phyloP scores from a whole-genome alignment of 345 rosid genomes.

The Sonneratia caseolaris region DNA sequence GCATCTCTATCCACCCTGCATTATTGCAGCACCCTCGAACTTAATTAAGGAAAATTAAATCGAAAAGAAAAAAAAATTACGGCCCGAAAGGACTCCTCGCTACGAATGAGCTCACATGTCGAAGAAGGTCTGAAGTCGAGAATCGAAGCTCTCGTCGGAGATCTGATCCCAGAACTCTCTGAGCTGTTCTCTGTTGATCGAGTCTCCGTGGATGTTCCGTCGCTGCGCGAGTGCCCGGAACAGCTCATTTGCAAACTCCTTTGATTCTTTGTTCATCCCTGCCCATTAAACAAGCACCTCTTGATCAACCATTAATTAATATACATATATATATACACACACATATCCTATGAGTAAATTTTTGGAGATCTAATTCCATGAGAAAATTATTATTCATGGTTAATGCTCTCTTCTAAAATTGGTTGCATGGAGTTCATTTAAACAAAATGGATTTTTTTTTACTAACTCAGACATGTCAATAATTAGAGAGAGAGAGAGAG shows the following conservation, averaged over 20 bases:
- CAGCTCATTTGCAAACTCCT: slow-evolving; percentile 74
- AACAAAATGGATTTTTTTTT: not conserved
- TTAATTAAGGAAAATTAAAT: not conserved
- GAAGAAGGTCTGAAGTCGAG: slow-evolving; percentile 79
- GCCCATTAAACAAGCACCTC: not conserved
- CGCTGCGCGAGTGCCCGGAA: slow-evolving; percentile 66
- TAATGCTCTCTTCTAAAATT: not conserved
- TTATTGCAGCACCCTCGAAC: not conserved
- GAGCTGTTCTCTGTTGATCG: slow-evolving; percentile 57
- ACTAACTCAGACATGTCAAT: not conserved
- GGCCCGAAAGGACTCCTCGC: not conserved
- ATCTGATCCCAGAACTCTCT: slow-evolving; percentile 69
- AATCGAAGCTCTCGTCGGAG: slow-evolving; percentile 77
- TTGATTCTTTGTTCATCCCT: slow-evolving; percentile 85
- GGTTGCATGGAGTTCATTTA: not conserved
- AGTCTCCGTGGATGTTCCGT: slow-evolving; percentile 47
- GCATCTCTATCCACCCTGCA: slow-evolving; percentile 53
- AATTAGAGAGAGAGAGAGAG: not conserved
- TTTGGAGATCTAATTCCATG: not conserved
- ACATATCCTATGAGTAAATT: not conserved
- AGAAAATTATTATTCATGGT: too few species aligned
- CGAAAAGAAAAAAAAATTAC: too few species aligned
- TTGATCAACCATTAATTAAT: not conserved
- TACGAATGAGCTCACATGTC: slow-evolving; percentile 43
- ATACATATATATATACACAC: not conserved